These are phyloP conservation scores for Esteya vermicola DNA, from an alignment of 2,329 filamentous ascomycete species.

Conservation along the genomic window DNA sequence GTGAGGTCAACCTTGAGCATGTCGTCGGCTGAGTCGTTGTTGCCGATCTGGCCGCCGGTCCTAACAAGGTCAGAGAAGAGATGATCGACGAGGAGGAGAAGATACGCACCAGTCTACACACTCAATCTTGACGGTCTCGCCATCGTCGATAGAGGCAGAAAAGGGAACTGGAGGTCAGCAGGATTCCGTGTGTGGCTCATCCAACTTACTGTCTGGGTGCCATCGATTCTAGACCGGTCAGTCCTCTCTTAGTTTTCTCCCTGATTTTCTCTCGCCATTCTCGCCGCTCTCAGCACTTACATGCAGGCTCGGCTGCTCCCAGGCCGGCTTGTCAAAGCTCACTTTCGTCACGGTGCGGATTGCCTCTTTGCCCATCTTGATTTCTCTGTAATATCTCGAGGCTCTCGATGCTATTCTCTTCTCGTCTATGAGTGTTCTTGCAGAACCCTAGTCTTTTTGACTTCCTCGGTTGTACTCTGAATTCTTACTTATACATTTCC, in stretches of 20 bases:
- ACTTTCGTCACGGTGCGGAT: slow-evolving; percentile 63
- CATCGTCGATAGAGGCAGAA: slow-evolving; percentile 58
- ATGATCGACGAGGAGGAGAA: background rate
- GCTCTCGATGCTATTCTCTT: too few relatives aligned
- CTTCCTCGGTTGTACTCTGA: background rate
- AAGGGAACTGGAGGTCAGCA: slow-evolving; percentile 47
- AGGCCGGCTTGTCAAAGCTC: slow-evolving; percentile 55
- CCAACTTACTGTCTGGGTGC: slow-evolving; percentile 67
- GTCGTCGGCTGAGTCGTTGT: slow-evolving; percentile 84
- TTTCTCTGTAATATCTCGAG: too few relatives aligned
- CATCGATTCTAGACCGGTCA: slow-evolving; percentile 55
- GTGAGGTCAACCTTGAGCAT: slow-evolving; percentile 74
- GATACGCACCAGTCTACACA: slow-evolving; percentile 58
- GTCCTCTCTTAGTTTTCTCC: background rate
- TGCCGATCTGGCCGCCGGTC: slow-evolving; percentile 70
- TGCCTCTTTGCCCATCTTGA: slow-evolving; percentile 23
- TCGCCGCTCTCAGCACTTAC: slow-evolving; percentile 28
- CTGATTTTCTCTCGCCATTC: background rate
- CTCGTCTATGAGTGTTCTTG: too few relatives aligned
- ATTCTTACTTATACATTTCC: background rate
- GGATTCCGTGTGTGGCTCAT: too few relatives aligned
- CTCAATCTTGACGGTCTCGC: slow-evolving; percentile 86
- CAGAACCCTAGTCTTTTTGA: too few relatives aligned
- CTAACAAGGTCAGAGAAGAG: slow-evolving; percentile 19
- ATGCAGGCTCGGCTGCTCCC: slow-evolving; percentile 56